Evolutionary conservation across 345 rosid genomes (phyloP).

Genomic region (Lumnitzera littorea): DNA sequence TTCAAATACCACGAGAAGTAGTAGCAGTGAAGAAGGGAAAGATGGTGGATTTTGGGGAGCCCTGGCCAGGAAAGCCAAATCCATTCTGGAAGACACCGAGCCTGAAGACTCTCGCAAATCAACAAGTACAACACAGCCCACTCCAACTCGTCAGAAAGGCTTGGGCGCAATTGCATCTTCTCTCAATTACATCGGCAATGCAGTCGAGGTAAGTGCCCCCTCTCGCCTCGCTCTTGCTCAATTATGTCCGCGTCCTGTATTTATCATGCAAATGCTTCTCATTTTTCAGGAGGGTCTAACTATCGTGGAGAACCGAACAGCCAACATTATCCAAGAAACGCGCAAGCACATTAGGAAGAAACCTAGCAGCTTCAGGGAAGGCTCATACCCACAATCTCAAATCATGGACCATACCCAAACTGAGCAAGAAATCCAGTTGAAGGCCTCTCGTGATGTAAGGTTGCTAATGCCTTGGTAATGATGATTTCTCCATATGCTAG

Average conservation of each 20-base stretch:
- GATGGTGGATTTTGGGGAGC: constrained; percentile 83
- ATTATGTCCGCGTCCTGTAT: constrained; percentile 11
- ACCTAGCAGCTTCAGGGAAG: constrained; percentile 28
- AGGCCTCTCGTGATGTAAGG: constrained; percentile 99
- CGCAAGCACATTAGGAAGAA: constrained; percentile 70
- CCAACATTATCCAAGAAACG: constrained; percentile 79
- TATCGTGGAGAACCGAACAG: constrained; percentile 73
- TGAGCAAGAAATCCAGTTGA: constrained; percentile 84
- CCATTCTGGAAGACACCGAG: constrained; percentile 61
- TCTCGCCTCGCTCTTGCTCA: not conserved
- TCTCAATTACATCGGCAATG: constrained; percentile 59
- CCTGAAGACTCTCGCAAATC: no score
- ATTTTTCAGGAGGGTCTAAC: constrained; percentile 69
- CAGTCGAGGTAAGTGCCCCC: constrained; percentile 54
- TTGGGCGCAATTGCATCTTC: constrained; percentile 65
- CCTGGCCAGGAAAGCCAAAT: constrained; percentile 84
- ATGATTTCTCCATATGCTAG: constrained; percentile 21
- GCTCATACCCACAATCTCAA: constrained; percentile 26
- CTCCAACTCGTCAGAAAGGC: constrained; percentile 59
- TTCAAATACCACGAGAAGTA: constrained; percentile 37
- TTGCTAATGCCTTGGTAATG: constrained; percentile 52
- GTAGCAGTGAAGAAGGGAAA: constrained; percentile 43
- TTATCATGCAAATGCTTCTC: constrained; percentile 10
- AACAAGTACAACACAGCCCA: constrained; percentile 11
- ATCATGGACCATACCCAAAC: constrained; percentile 32